Evolutionary conservation across 805 yeast species (phyloP), one percentile per base, ranked within the genome.

Genomic region (Ogataea glucozyma): DNA sequence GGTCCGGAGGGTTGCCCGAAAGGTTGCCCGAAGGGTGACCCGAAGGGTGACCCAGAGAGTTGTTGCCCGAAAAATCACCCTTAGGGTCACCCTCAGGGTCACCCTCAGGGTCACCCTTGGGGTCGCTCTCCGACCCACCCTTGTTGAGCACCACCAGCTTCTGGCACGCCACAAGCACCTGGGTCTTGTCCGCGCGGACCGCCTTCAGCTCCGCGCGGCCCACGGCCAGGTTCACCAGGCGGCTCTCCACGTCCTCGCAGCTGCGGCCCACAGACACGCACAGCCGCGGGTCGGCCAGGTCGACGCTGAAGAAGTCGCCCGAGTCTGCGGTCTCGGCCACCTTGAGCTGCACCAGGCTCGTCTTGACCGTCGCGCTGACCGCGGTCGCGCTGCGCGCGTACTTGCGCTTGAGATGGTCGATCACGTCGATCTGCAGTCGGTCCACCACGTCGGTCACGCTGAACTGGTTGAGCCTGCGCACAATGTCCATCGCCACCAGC

Each of bases 371-470:
- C 9, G 76, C 11, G 44, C 74, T 79, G 19, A 58, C 54, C 5
- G 72, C 67, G n/a, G 60, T 51, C 1, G 71, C 63, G 0, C 61
- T 49, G 3, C 37, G 21, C 2, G 22, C 21, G 7, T 43, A 23
- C n/a, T 44, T 47, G 14, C 18, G 16, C 10, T 30, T 41, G 19
- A 86, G 60, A 7, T 66, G 63, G 24, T 63, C 60, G 10, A 86
- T 69, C 2, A 84, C 75, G 8, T 78, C 76, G 13, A 77, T 60
- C 46, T 90, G 95, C 12, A 88, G 62, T 13, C 60, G 59, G 59
- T 90, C 97, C 52, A 89, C 65, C 4, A 79, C 67, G 10, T 71
- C 67, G 8, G 71, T 72, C 24, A 80, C 57, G 2, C 74, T 66
- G 12, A 67, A 65, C 13, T 60, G 61, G 18, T 68, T 65, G 24